A percentile compares a stretch with the other conserved stretches of the same genome.
phyloP scores from a whole-genome alignment of 257 asterid genomes.

The Plantago ovata region DNA sequence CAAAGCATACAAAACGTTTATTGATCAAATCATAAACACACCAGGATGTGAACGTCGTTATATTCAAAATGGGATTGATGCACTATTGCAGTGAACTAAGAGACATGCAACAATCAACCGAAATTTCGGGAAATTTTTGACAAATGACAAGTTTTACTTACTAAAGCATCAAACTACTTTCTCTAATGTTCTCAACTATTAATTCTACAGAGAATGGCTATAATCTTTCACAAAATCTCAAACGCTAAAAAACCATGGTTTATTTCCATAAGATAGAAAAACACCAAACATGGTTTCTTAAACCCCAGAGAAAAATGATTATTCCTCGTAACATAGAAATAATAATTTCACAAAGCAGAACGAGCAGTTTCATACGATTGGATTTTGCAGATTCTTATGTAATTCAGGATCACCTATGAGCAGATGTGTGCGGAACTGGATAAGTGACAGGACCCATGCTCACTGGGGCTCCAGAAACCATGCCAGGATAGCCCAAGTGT shows the following conservation, averaged over 20 bases:
- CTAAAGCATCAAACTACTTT: neutral
- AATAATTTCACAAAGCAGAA: neutral
- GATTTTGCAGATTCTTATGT: neutral
- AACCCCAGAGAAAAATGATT: neutral
- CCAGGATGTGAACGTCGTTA: too few species aligned
- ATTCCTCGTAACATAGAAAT: conserved; percentile 1
- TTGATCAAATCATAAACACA: too few species aligned
- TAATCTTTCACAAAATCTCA: neutral
- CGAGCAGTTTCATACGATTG: neutral
- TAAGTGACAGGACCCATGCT: conserved; percentile 41
- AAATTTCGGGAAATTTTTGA: too few species aligned
- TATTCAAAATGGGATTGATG: too few species aligned
- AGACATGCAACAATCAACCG: neutral
- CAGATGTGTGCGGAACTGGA: conserved; percentile 45
- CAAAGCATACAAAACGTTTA: too few species aligned
- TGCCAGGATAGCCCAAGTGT: conserved; percentile 48
- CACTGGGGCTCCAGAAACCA: conserved; percentile 49
- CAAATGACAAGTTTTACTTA: neutral
- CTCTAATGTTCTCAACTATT: conserved; percentile 7
- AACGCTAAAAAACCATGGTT: conserved; percentile 11
- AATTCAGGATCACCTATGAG: conserved; percentile 35
- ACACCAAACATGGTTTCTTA: conserved; percentile 11
- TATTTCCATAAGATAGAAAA: conserved; percentile 19
- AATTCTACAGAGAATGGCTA: conserved; percentile 10
- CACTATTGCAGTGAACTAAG: too few species aligned